Evolutionary conservation across 2,329 filamentous ascomycete species (phyloP).

Genomic region (Neonectria punicea): DNA sequence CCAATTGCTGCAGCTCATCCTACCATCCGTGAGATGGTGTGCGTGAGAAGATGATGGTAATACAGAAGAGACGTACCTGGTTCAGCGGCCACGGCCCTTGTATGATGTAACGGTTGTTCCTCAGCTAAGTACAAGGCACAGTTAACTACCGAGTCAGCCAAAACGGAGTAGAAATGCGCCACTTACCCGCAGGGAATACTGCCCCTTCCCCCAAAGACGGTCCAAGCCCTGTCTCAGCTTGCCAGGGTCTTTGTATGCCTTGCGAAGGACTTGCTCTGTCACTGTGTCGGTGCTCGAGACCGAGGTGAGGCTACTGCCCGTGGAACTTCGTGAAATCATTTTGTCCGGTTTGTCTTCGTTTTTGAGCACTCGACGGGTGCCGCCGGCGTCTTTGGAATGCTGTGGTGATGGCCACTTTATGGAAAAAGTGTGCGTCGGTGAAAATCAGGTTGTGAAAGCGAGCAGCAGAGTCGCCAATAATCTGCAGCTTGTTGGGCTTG

Average conservation of each 20-base stretch:
- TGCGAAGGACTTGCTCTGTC: not conserved
- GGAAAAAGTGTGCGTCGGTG: not conserved
- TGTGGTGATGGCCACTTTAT: not conserved
- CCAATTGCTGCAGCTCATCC: not conserved
- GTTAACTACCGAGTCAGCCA: not conserved
- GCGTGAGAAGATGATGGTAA: not conserved
- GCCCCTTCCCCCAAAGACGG: not conserved
- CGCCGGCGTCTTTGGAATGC: too few species aligned
- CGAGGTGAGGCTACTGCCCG: not conserved
- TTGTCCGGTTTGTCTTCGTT: not conserved
- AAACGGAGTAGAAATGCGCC: not conserved
- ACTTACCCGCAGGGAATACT: not conserved
- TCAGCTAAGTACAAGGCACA: not conserved
- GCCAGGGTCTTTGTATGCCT: not conserved
- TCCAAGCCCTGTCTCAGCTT: constrained; percentile 6
- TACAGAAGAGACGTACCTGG: not conserved
- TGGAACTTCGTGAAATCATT: not conserved
- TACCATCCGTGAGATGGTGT: not conserved
- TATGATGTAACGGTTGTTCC: constrained; percentile 6
- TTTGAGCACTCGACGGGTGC: too few species aligned
- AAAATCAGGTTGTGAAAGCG: not conserved
- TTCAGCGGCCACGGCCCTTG: not conserved
- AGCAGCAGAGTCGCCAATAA: not conserved
- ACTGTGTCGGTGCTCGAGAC: not conserved
- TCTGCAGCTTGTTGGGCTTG: not conserved